phyloP scores from a whole-genome alignment of 352 stramenopile species.

The Globisporangium mamillatum region DNA sequence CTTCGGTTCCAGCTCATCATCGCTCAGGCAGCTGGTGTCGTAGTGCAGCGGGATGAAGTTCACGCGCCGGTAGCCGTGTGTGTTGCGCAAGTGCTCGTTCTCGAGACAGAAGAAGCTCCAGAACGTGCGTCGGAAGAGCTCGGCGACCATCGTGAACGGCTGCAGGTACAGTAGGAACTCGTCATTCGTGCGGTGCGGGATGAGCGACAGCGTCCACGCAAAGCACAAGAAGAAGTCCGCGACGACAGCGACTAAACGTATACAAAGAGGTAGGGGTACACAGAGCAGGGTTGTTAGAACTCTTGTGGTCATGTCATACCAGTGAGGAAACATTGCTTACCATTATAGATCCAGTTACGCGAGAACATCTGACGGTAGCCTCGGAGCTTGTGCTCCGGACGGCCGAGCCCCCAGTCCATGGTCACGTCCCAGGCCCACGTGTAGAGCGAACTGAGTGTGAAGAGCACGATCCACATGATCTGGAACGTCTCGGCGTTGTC shows the following conservation, averaged over 20 bases:
- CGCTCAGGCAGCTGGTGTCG: constrained; percentile 56
- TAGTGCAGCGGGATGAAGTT: constrained; percentile 86
- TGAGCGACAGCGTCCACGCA: constrained; percentile 79
- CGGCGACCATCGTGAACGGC: constrained; percentile 82
- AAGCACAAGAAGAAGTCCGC: constrained; percentile 79
- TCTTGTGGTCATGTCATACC: background rate
- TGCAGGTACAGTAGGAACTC: constrained; percentile 75
- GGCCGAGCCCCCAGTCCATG: constrained; percentile 86
- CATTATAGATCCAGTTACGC: constrained; percentile 76
- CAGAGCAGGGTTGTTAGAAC: background rate
- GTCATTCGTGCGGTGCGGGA: constrained; percentile 57
- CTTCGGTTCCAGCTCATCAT: constrained; percentile 26
- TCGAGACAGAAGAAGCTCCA: constrained; percentile 87
- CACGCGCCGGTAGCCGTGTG: constrained; percentile 74
- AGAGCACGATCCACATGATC: constrained; percentile 71
- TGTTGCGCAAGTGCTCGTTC: constrained; percentile 87
- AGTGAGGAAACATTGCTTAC: constrained; percentile 10
- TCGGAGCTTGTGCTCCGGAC: constrained; percentile 73
- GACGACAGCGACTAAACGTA: constrained; percentile 48
- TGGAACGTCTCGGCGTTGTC: constrained; percentile 39
- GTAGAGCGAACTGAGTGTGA: constrained; percentile 79
- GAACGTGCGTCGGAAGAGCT: constrained; percentile 82
- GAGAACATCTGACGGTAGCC: constrained; percentile 86
- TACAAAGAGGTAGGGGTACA: background rate
- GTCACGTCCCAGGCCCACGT: constrained; percentile 84